Conservation (phyloP, 495 filamentous ascomycete genomes). For the Aspergillus asperescens region DNA sequence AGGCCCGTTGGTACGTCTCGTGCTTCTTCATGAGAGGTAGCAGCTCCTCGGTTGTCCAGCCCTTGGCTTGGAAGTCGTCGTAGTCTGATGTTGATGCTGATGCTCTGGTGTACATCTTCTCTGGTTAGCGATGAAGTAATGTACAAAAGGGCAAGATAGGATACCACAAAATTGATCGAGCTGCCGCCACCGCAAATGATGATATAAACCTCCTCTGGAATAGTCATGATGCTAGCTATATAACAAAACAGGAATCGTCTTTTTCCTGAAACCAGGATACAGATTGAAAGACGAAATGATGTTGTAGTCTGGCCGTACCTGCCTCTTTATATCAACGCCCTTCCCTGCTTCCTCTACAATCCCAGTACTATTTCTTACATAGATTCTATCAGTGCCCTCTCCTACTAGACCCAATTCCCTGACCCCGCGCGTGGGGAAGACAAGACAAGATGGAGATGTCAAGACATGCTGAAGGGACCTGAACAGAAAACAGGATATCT, state of each 20-base stretch:
- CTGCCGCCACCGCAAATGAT: constrained; percentile 75
- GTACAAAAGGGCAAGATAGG: neutral
- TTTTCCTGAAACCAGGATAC: neutral
- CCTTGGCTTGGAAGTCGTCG: constrained; percentile 76
- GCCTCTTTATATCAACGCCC: neutral
- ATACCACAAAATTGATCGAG: constrained; percentile 75
- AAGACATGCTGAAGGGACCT: neutral
- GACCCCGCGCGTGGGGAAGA: neutral
- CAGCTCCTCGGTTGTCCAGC: constrained; percentile 74
- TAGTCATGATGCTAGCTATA: constrained; percentile 24
- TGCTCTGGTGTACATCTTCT: constrained; percentile 78
- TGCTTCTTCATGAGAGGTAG: constrained; percentile 79
- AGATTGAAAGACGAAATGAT: neutral
- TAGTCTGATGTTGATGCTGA: constrained; percentile 74
- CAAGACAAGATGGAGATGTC: neutral
- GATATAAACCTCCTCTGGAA: constrained; percentile 70
- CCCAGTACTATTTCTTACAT: too few relatives aligned
- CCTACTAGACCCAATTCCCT: neutral
- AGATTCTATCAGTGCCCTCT: neutral
- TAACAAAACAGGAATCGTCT: neutral
- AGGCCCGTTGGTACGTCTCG: constrained; percentile 75
- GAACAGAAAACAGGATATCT: neutral
- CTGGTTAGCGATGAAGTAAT: constrained; percentile 1
- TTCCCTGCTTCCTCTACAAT: neutral
- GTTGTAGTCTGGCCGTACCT: neutral